phyloP scores from a whole-genome alignment of 495 filamentous ascomycete species.

The Tuber microsphaerosporum region DNA sequence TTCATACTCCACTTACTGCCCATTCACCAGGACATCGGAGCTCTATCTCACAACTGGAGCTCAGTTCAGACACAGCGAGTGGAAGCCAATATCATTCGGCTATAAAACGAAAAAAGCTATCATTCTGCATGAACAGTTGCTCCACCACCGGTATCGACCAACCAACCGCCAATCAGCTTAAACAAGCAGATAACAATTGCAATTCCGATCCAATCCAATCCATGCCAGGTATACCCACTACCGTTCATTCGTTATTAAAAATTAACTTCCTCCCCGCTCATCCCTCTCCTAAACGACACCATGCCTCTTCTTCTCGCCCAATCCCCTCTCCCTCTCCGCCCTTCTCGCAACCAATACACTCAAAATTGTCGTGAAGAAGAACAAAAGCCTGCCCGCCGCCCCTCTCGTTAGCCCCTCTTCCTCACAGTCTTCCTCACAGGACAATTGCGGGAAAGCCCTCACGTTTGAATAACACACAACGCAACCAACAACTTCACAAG shows the following conservation, averaged over 20 bases:
- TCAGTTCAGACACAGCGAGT: neutral
- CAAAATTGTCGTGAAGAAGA: slow-evolving; percentile 33
- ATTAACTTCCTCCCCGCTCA: neutral
- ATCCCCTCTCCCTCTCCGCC: neutral
- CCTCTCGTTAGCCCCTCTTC: neutral
- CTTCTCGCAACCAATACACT: slow-evolving; percentile 20
- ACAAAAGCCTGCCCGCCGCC: slow-evolving; percentile 19
- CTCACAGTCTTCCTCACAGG: neutral
- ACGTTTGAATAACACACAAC: slow-evolving; percentile 32
- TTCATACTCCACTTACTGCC: neutral
- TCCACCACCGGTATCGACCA: neutral
- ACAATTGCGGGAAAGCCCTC: neutral
- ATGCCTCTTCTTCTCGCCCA: slow-evolving; percentile 15
- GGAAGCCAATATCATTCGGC: neutral
- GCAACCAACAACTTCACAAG: slow-evolving; percentile 29
- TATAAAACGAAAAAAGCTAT: neutral
- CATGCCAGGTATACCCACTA: neutral
- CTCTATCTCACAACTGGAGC: neutral
- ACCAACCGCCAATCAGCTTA: neutral
- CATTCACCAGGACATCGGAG: neutral
- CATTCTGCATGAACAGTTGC: neutral
- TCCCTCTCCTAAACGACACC: neutral
- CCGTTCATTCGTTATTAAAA: neutral
- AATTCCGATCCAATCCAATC: neutral
- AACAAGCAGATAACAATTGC: neutral